Evolutionary conservation across 495 filamentous ascomycete species (phyloP), one percentile per base, ranked within the genome.

Genomic region (Podospora pseudocomata): DNA sequence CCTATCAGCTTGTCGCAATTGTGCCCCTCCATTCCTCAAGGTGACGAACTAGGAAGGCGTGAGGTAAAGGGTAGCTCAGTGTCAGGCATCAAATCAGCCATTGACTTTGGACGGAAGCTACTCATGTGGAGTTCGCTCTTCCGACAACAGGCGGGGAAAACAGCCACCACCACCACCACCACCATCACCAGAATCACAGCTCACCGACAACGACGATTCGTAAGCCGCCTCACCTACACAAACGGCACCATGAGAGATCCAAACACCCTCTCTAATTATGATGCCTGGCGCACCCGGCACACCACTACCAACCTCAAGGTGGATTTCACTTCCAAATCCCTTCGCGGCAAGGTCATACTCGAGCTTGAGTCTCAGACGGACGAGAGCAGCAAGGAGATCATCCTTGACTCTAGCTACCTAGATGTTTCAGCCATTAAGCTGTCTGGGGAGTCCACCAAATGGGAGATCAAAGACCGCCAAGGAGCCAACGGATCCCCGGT

Each of bases 241-340:
- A 89, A 87, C 80, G 80, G 84, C 39, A 73, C 84, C n/a, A 73
- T 79, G 66, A 86, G 90, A 72, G 94, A 99, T 78, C 94, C 94
- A 16, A 97, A 94, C 75, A 97, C 94, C 28, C 82, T 95, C 19
- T 91, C 91, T 74, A 99, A 99, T 80, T 96, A 97, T 80, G 87
- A 90, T 77, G 86, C 88, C 60, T 97, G 92, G 85, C 77, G 84
- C 23, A 97, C 92, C 26, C 90, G 84, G 68, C 91, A 97, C 78
- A 92, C 91, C 13, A 88, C 84, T 13, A 90, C 91, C 54, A 88
- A 91, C 75, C 85, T 97, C 67, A 86, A 85, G 60, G 89, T 99
- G 68, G 86, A 94, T 67, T 99, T 97, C 75, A 85, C 89, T 62
- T 85, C 86, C 73, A 88, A 90, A 77, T 82, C 85, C 66, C 84